Conservation (phyloP, 177 flowering plant species). For the Vitis hybrid region DNA sequence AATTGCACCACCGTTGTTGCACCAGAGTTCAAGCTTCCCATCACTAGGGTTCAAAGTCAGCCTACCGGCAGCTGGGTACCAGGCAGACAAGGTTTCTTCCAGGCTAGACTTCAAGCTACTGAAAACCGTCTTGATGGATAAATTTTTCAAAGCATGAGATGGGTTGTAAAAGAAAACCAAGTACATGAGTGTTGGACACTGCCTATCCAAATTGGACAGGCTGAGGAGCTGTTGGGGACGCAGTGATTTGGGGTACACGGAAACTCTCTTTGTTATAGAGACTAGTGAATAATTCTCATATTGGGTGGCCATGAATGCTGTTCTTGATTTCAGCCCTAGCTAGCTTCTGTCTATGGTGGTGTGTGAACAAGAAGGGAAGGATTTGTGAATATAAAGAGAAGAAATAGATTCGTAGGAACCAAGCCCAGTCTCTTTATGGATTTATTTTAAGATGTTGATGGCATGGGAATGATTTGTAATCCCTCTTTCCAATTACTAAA, state of each 20-base stretch:
- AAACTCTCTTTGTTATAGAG: constrained; percentile 28
- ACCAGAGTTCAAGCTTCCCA: constrained; percentile 46
- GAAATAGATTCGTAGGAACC: constrained; percentile 30
- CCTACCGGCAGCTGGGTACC: constrained; percentile 60
- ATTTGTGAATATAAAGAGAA: constrained; percentile 14
- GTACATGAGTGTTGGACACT: constrained; percentile 59
- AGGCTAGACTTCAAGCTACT: constrained; percentile 34
- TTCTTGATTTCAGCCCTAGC: too few species aligned
- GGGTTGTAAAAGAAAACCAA: constrained; percentile 47
- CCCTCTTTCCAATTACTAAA: constrained; percentile 2
- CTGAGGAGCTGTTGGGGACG: constrained; percentile 26
- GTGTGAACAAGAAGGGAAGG: constrained; percentile 13
- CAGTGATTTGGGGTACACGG: constrained; percentile 36
- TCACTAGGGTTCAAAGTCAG: constrained; percentile 25
- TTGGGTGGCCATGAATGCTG: constrained; percentile 27
- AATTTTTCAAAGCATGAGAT: constrained; percentile 2
- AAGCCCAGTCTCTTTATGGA: constrained; percentile 11
- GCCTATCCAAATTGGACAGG: constrained; percentile 57
- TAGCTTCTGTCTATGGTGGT: neutral
- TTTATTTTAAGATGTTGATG: constrained; percentile 9
- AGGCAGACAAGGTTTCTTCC: constrained; percentile 40
- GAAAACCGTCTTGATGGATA: constrained; percentile 22
- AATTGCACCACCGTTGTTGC: constrained; percentile 54
- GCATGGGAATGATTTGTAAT: constrained; percentile 14
- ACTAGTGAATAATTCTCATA: constrained; percentile 17